phyloP scores from a whole-genome alignment of 306 rosid genomes.

The Acacia crassicarpa region DNA sequence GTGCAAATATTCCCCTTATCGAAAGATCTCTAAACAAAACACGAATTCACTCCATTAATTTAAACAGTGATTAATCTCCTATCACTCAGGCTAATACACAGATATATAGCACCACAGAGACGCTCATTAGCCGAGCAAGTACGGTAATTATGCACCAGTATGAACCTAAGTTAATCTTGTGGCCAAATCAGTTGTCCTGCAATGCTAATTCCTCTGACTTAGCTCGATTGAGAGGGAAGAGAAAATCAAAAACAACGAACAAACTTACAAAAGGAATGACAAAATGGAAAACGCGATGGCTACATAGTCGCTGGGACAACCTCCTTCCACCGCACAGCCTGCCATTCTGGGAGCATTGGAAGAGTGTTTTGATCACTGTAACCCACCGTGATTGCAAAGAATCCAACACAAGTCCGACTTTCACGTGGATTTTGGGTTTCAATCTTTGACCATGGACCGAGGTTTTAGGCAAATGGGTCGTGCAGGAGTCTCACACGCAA shows the following conservation, averaged over 20 bases:
- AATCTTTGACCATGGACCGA: background rate
- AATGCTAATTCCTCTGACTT: background rate
- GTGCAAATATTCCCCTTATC: background rate
- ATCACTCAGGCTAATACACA: background rate
- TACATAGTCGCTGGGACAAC: conserved; percentile 79
- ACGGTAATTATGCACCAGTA: background rate
- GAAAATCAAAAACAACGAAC: background rate
- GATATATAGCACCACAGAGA: conserved; percentile 9
- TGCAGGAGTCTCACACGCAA: background rate
- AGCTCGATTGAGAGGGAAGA: background rate
- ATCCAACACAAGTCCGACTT: background rate
- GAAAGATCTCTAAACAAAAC: background rate
- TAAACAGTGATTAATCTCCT: background rate
- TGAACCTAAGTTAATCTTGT: background rate
- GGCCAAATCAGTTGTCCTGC: background rate
- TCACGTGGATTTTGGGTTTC: background rate
- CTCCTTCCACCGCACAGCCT: conserved; percentile 72
- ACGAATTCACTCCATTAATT: background rate
- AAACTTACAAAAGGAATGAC: conserved; percentile 60
- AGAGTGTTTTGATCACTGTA: background rate
- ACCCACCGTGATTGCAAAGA: conserved; percentile 6
- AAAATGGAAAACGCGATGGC: conserved; percentile 62
- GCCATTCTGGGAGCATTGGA: conserved; percentile 53
- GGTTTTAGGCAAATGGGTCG: background rate
- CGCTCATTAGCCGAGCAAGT: background rate